phyloP scores from a whole-genome alignment of 768 basidiomycete species.

The Boletus subparvulus region DNA sequence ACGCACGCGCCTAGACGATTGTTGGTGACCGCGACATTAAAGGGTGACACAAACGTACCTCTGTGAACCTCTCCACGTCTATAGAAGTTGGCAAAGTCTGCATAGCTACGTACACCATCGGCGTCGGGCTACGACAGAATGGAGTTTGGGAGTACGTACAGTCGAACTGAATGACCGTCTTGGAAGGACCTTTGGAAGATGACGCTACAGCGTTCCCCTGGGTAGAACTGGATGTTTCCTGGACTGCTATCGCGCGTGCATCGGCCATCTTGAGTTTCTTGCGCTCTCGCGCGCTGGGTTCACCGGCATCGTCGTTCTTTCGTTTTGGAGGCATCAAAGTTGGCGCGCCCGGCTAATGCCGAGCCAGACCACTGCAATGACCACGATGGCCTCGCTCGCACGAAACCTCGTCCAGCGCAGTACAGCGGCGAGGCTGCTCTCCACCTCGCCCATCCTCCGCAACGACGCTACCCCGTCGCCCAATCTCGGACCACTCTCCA shows the following conservation, averaged over 20 bases:
- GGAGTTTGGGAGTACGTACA: conserved; percentile 33
- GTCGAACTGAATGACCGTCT: conserved; percentile 35
- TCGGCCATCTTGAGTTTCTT: conserved; percentile 67
- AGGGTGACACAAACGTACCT: conserved; percentile 46
- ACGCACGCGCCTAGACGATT: conserved; percentile 66
- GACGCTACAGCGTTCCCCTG: conserved; percentile 32
- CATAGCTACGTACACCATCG: conserved; percentile 41
- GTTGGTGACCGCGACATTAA: conserved; percentile 1
- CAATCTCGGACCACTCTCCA: conserved; percentile 53
- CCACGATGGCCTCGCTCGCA: conserved; percentile 34
- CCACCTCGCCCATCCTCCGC: conserved; percentile 42
- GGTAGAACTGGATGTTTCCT: conserved; percentile 32
- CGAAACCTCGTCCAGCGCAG: conserved; percentile 13
- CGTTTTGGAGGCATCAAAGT: conserved; percentile 43
- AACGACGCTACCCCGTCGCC: conserved; percentile 43
- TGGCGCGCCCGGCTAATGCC: conserved; percentile 26
- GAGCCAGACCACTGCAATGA: conserved; percentile 4
- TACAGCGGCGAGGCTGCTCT: conserved; percentile 37
- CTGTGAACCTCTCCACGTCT: conserved; percentile 86
- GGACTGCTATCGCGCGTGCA: conserved; percentile 69
- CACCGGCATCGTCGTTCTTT: conserved; percentile 31
- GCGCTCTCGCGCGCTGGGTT: conserved; percentile 46
- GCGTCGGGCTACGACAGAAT: background rate
- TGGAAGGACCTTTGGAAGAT: conserved; percentile 38
- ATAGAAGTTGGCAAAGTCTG: conserved; percentile 67